phyloP scores from a whole-genome alignment of 2,329 filamentous ascomycete species.

The Aspergillus sojae region DNA sequence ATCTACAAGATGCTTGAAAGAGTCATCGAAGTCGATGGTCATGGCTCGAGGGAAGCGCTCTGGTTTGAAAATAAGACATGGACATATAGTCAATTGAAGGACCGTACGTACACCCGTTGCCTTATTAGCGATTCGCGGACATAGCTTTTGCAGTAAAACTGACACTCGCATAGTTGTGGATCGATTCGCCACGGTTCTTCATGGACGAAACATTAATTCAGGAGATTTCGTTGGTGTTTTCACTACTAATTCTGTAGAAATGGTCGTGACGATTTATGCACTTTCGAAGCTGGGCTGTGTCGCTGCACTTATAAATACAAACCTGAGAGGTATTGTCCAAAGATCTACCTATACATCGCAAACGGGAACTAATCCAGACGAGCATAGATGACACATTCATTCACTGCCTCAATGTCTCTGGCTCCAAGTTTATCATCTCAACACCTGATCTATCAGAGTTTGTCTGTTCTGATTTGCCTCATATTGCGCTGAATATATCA shows the following conservation, averaged over 20 bases:
- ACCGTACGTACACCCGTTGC: constrained; percentile 34
- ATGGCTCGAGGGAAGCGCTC: constrained; percentile 43
- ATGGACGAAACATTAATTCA: constrained; percentile 37
- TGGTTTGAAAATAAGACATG: constrained; percentile 54
- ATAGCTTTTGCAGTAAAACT: constrained; percentile 10
- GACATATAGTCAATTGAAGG: constrained; percentile 51
- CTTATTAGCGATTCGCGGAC: background rate
- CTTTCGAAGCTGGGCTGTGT: constrained; percentile 51
- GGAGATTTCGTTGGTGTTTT: constrained; percentile 52
- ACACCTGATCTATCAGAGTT: constrained; percentile 47
- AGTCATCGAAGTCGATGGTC: constrained; percentile 43
- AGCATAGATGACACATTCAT: constrained; percentile 46
- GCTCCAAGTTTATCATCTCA: constrained; percentile 45
- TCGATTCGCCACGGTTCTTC: constrained; percentile 47
- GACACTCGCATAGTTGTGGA: constrained; percentile 41
- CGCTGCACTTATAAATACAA: constrained; percentile 51
- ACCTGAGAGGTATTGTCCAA: constrained; percentile 44
- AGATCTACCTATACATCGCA: background rate
- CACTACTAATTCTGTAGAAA: constrained; percentile 53
- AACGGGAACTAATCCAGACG: background rate
- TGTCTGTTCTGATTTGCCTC: constrained; percentile 37
- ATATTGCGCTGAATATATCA: constrained; percentile 41
- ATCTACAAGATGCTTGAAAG: constrained; percentile 48
- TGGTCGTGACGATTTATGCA: constrained; percentile 49
- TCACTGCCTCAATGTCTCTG: constrained; percentile 49